phyloP scores from a whole-genome alignment of 129 eudicot genomes.

The Glebionis coronaria region DNA sequence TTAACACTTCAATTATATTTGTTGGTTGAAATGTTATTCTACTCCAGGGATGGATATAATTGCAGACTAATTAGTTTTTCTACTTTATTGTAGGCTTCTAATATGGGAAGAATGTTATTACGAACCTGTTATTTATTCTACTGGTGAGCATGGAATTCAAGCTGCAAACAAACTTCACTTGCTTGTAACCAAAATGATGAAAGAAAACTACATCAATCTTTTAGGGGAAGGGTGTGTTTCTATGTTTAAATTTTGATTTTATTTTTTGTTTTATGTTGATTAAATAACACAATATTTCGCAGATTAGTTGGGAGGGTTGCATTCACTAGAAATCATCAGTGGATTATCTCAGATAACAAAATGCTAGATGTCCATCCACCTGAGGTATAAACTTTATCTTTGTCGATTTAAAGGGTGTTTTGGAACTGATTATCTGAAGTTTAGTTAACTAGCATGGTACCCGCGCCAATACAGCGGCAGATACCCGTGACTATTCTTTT shows the following conservation, averaged over 20 bases:
- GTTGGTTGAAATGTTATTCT: not conserved
- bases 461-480: too few species aligned
- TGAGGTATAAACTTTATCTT: slow-evolving; percentile 42
- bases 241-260: not conserved
- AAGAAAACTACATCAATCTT: slow-evolving; percentile 66
- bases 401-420: not conserved
- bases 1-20: not conserved
- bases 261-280: not conserved
- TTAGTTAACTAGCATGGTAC: too few species aligned
- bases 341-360: slow-evolving; percentile 62
- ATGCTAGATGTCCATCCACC: slow-evolving; percentile 58
- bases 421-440: not conserved
- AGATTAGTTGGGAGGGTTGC: slow-evolving; percentile 93
- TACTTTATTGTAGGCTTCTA: slow-evolving; percentile 56
- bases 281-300: slow-evolving; percentile 8
- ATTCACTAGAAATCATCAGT: slow-evolving; percentile 72
- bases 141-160: slow-evolving; percentile 36
- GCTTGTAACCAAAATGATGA: slow-evolving; percentile 94
- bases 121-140: slow-evolving; percentile 43
- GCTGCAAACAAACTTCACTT: slow-evolving; percentile 44
- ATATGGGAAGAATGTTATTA: slow-evolving; percentile 96
- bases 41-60: not conserved
- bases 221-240: slow-evolving; percentile 79
- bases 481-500: too few species aligned
- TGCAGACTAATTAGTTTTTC: slow-evolving; percentile 6